Evolutionary conservation across 139 green algal species (phyloP).

Genomic region (Closterium sp.): DNA sequence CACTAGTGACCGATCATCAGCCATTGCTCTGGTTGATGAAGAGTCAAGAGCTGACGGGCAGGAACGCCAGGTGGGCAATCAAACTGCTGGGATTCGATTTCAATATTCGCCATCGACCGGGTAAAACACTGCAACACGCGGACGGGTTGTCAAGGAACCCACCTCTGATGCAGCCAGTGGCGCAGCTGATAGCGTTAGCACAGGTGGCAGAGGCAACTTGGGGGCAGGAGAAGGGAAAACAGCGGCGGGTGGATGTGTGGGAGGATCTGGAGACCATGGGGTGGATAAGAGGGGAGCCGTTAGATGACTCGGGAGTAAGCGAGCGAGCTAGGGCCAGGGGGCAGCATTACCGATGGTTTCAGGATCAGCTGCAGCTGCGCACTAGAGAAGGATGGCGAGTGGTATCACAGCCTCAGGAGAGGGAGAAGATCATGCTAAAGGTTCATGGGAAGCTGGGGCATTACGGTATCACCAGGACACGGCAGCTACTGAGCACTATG

Average conservation of each 20-base stretch:
- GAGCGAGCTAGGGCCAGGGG: not conserved
- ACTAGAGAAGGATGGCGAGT: not conserved
- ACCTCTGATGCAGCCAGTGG: too few relatives aligned
- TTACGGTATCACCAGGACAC: not conserved
- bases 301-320: not conserved
- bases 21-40: not conserved
- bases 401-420: not conserved
- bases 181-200: not conserved
- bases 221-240: not conserved
- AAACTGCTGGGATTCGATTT: not conserved
- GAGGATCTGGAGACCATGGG: not conserved
- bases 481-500: not conserved
- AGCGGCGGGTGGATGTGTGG: not conserved
- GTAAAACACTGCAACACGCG: not conserved
- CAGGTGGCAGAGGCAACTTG: not conserved
- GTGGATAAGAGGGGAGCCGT: not conserved
- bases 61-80: not conserved
- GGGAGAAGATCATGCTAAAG: too few relatives aligned
- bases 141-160: slow-evolving; percentile 15
- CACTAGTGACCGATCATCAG: not conserved
- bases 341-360: not conserved
- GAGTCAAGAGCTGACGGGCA: not conserved
- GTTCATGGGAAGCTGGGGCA: slow-evolving; percentile 7
- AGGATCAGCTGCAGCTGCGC: not conserved
- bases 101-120: not conserved